These are phyloP conservation scores for Teunomyces kruisii DNA, from an alignment of 805 yeast species.

Conservation along the genomic window DNA sequence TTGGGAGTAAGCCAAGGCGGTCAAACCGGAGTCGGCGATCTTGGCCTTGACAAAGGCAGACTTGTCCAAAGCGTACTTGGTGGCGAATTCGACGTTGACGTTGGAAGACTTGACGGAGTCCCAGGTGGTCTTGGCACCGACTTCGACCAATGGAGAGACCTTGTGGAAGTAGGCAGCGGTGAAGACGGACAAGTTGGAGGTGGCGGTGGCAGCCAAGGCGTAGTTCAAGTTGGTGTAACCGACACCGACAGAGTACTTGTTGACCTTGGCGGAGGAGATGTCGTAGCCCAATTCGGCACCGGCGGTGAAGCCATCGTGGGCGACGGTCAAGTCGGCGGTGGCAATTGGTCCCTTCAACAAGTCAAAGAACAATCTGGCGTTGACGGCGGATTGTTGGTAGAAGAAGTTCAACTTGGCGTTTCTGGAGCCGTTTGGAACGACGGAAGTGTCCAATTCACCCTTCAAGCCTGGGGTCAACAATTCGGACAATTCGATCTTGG, in stretches of 20 bases:
- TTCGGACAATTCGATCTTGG: conserved; percentile 91
- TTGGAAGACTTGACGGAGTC: conserved; percentile 80
- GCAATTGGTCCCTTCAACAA: conserved; percentile 93
- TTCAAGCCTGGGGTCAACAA: conserved; percentile 93
- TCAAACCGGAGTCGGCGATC: conserved; percentile 93
- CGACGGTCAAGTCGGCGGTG: conserved; percentile 91
- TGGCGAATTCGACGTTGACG: conserved; percentile 92
- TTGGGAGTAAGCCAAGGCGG: conserved; percentile 93
- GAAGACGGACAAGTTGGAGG: conserved; percentile 83
- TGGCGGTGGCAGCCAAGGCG: conserved; percentile 80
- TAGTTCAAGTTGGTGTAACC: conserved; percentile 90
- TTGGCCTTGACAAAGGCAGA: conserved; percentile 93
- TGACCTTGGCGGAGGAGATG: conserved; percentile 86
- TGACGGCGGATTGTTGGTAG: conserved; percentile 90
- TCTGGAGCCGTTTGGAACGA: conserved; percentile 81
- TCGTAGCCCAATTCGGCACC: conserved; percentile 98
- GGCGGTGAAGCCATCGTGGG: conserved; percentile 94
- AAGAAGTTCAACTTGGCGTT: conserved; percentile 86
- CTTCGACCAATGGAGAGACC: conserved; percentile 88
- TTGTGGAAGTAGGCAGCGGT: conserved; percentile 97
- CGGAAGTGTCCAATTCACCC: conserved; percentile 84
- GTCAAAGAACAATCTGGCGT: conserved; percentile 94
- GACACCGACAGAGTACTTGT: conserved; percentile 89
- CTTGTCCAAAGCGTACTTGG: conserved; percentile 88
- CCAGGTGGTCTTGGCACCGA: conserved; percentile 97